Evolutionary conservation across 1,139 yeast species (phyloP).

Genomic region (Scheffersomyces segobiensis): DNA sequence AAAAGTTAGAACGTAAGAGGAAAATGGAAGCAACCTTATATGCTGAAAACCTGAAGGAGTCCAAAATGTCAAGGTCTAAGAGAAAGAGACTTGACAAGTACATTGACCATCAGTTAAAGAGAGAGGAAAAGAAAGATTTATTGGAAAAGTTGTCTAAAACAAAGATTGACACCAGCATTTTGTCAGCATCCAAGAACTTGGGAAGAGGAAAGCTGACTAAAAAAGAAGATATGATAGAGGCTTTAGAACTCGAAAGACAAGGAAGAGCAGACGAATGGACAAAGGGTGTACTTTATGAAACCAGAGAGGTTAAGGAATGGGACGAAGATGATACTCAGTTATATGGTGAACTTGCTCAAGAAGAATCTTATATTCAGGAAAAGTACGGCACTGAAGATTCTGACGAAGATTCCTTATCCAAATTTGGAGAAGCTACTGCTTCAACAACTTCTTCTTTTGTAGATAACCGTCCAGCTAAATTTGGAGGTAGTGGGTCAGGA

Average conservation of each 20-base stretch:
- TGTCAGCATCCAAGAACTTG: slow-evolving; percentile 71
- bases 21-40: slow-evolving; percentile 59
- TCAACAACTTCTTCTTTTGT: slow-evolving; percentile 53
- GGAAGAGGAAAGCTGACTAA: slow-evolving; percentile 79
- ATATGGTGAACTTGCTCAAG: background rate
- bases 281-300: slow-evolving; percentile 65
- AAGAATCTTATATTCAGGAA: background rate
- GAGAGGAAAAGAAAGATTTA: slow-evolving; percentile 83
- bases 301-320: slow-evolving; percentile 68
- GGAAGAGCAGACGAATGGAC: slow-evolving; percentile 72
- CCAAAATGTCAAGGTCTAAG: slow-evolving; percentile 72
- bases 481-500: slow-evolving; percentile 62
- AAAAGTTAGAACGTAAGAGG: slow-evolving; percentile 65
- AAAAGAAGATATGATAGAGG: slow-evolving; percentile 71
- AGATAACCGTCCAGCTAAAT: slow-evolving; percentile 68
- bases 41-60: slow-evolving; percentile 54
- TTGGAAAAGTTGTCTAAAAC: slow-evolving; percentile 72
- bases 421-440: slow-evolving; percentile 9
- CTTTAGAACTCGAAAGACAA: slow-evolving; percentile 68
- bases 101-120: slow-evolving; percentile 82
- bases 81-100: slow-evolving; percentile 76
- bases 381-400: slow-evolving; percentile 14
- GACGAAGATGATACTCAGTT: slow-evolving; percentile 7
- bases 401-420: slow-evolving; percentile 16
- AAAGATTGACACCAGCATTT: slow-evolving; percentile 66